Conservation (phyloP, 108 stramenopile species). For the Nitzschia sp. region DNA sequence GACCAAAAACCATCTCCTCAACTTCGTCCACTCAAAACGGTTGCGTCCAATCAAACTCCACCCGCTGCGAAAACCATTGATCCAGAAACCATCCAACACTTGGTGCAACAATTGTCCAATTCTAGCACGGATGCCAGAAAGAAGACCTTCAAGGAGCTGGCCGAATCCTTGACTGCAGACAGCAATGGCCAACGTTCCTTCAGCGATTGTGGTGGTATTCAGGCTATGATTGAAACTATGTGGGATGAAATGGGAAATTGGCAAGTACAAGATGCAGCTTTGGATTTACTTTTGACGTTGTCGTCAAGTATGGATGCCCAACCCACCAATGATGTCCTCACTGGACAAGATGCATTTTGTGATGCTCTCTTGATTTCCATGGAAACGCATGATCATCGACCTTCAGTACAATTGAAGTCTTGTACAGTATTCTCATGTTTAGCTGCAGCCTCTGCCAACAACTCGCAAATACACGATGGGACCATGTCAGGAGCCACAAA, state of each 20-base stretch:
- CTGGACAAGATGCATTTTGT: constrained; percentile 25
- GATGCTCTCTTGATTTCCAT: constrained; percentile 49
- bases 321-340: constrained; percentile 21
- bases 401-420: constrained; percentile 40
- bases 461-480: constrained; percentile 32
- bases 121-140: too few relatives aligned
- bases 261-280: constrained; percentile 36
- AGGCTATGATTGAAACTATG: constrained; percentile 28
- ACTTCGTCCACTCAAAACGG: too few relatives aligned
- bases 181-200: constrained; percentile 19
- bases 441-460: constrained; percentile 35
- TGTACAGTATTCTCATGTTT: constrained; percentile 42
- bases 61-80: too few relatives aligned
- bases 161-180: not conserved
- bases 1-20: too few relatives aligned
- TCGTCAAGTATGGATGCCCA: constrained; percentile 15
- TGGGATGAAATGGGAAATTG: constrained; percentile 37
- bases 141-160: not conserved
- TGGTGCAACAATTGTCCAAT: too few relatives aligned
- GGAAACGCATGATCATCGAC: constrained; percentile 35
- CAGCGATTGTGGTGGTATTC: constrained; percentile 24
- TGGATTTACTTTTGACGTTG: constrained; percentile 33
- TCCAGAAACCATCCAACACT: too few relatives aligned
- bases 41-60: too few relatives aligned
- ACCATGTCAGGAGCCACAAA: constrained; percentile 36